Evolutionary conservation across 768 basidiomycete species (phyloP).

Genomic region (Collybia nuda): DNA sequence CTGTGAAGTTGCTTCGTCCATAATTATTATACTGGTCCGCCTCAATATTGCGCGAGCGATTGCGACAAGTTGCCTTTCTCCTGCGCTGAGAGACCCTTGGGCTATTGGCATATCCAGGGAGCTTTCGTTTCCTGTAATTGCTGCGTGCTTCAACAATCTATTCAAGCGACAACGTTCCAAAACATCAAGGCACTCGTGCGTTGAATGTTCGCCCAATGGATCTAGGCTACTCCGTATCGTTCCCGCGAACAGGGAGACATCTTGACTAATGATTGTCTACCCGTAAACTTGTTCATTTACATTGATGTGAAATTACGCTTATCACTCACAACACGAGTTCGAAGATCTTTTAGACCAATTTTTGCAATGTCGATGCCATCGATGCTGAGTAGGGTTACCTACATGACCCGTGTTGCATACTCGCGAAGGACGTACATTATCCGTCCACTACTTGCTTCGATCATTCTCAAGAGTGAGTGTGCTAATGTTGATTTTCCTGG

Average conservation of each 20-base stretch:
- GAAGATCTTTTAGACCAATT: slow-evolving; percentile 67
- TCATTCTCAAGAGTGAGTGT: slow-evolving; percentile 57
- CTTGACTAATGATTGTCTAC: slow-evolving; percentile 74
- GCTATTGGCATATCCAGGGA: slow-evolving; percentile 63
- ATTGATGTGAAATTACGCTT: background rate
- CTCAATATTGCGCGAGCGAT: slow-evolving; percentile 69
- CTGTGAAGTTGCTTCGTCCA: slow-evolving; percentile 80
- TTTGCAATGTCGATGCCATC: slow-evolving; percentile 70
- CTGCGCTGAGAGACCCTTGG: slow-evolving; percentile 68
- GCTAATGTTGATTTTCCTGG: slow-evolving; percentile 60
- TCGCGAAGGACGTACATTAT: slow-evolving; percentile 48
- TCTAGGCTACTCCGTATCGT: slow-evolving; percentile 75
- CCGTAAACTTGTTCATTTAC: background rate
- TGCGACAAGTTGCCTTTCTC: slow-evolving; percentile 76
- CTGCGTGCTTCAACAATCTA: slow-evolving; percentile 38
- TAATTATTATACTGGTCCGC: slow-evolving; percentile 63
- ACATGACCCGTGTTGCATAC: background rate
- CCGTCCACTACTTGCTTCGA: slow-evolving; percentile 55
- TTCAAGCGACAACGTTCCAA: slow-evolving; percentile 64
- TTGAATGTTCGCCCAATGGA: slow-evolving; percentile 57
- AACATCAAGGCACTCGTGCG: slow-evolving; percentile 64
- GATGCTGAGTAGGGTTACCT: slow-evolving; percentile 34
- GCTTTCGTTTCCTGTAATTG: slow-evolving; percentile 28
- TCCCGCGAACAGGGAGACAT: slow-evolving; percentile 73
- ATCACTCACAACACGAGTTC: slow-evolving; percentile 54